Percentiles rank a stretch among this genome's conserved stretches.
These are phyloP conservation scores for Punica granatum DNA, from an alignment of 345 rosid species.

Conservation along the genomic window DNA sequence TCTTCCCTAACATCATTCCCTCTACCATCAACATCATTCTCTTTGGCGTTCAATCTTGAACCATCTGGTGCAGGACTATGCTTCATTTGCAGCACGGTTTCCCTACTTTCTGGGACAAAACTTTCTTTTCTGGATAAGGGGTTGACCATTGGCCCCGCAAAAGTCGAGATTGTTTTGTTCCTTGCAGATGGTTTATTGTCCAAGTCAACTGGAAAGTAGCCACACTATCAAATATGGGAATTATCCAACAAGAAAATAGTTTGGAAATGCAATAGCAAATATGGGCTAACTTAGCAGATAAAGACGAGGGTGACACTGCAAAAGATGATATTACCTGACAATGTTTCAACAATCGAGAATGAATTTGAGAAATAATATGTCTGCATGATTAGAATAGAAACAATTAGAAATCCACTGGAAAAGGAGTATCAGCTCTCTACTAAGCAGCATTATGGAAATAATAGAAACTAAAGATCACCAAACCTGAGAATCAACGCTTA, in stretches of 20 bases:
- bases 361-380: conserved; percentile 88
- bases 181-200: conserved; percentile 52
- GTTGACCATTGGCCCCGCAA: conserved; percentile 23
- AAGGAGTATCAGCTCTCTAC: background rate
- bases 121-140: conserved; percentile 37
- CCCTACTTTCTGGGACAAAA: conserved; percentile 33
- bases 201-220: conserved; percentile 47
- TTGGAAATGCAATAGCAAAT: too few relatives aligned
- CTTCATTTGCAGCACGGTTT: conserved; percentile 29
- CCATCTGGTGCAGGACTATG: conserved; percentile 27
- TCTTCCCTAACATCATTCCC: conserved; percentile 30
- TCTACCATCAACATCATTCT: conserved; percentile 28
- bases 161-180: conserved; percentile 30
- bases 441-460: background rate
- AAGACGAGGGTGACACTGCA: conserved; percentile 10
- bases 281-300: conserved; percentile 1
- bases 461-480: background rate
- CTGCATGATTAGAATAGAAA: conserved; percentile 43
- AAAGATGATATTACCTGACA: conserved; percentile 51
- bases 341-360: conserved; percentile 84
- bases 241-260: background rate
- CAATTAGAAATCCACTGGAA: background rate
- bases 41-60: conserved; percentile 26
- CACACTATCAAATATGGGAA: conserved; percentile 5
- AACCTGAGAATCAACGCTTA: conserved; percentile 98